Evolutionary conservation across 2,329 filamentous ascomycete genomes (phyloP), one percentile per base, ranked within the genome.

Genomic region (Alternaria sp.): DNA sequence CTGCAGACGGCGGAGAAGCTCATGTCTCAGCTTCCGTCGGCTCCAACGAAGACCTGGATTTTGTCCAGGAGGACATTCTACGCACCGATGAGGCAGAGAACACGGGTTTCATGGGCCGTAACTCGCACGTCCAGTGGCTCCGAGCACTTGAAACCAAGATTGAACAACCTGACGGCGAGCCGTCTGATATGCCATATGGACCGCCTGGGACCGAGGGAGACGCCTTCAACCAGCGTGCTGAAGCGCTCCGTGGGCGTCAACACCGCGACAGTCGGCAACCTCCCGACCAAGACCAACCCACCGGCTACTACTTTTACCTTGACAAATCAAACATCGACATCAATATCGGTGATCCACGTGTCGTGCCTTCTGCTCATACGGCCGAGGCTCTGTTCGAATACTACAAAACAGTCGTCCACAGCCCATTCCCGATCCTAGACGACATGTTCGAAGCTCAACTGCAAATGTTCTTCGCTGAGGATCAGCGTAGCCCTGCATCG

Each of bases 381-480:
- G 74, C 69, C 1, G 62, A 72, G 24, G 49, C 51, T 21, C 55
- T 77, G 13, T 67, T 77, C 21, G 52, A 71, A 10, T 66, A 60
- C 39, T 79, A 78, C 54, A 69, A 78, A 37, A 48, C 63, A 10
- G 72, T 67, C 5, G 57, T 61, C 8, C 51, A 59, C 5, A 54
- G 46, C 4, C 77, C 51, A 21, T 68, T 57, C 42, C 51, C 68
- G 68, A 61, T 79, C 65, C 14, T 70, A 23, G 56, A 56, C 24
- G 51, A 56, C 10, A n/a, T n/a, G 2, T 62, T 65, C 33, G 51
- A 54, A 33, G 39, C 40, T 9, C 61, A 63, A 21, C 41, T 67
- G 21, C 52, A 28, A 13, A 48, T 9, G 17, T 60, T 42, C 31
- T 54, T 58, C 39, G 24, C 7, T 11, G n/a, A 13, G n/a, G 21